These are phyloP conservation scores for Penicillium sp. DNA, from an alignment of 2,329 filamentous ascomycete genomes.

Conservation along the genomic window DNA sequence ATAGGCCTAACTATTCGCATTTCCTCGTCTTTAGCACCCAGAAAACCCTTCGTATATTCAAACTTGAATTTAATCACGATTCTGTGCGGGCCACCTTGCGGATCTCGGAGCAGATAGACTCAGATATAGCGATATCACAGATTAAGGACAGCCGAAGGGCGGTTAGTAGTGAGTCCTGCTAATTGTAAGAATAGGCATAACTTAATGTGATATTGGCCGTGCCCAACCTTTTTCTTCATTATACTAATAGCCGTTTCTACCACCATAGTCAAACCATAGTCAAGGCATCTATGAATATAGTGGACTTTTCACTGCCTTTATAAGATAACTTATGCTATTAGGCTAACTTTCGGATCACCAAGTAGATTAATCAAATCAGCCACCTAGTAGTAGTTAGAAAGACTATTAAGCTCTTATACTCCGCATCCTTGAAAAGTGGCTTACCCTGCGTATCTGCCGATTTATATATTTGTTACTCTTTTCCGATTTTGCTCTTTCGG, in stretches of 20 bases:
- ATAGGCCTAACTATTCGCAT: too few relatives aligned
- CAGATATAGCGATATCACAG: constrained; percentile 22
- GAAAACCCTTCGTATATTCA: constrained; percentile 19
- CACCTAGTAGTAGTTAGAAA: too few relatives aligned
- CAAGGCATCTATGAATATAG: too few relatives aligned
- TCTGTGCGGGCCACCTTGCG: constrained; percentile 16
- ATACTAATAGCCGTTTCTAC: constrained; percentile 19
- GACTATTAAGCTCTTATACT: too few relatives aligned
- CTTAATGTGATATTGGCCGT: constrained; percentile 21
- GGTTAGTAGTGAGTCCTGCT: constrained; percentile 19
- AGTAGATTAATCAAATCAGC: too few relatives aligned
- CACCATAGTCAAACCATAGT: constrained; percentile 21
- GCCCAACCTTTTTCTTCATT: constrained; percentile 21
- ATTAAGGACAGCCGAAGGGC: constrained; percentile 13
- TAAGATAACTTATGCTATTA: too few relatives aligned
- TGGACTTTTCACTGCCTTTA: too few relatives aligned
- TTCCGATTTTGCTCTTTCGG: too few relatives aligned
- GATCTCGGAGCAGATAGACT: constrained; percentile 18
- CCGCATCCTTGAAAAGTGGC: too few relatives aligned
- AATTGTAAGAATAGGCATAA: constrained; percentile 23
- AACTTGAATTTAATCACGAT: constrained; percentile 19
- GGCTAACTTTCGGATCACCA: too few relatives aligned
- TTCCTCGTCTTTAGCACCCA: constrained; percentile 18
- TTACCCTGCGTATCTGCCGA: too few relatives aligned
- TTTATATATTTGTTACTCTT: too few relatives aligned